A percentile compares a stretch with the other conserved stretches of the same genome.
These are phyloP conservation scores for Flaveria bidentis DNA, from an alignment of 129 eudicot genomes.

Conservation along the genomic window DNA sequence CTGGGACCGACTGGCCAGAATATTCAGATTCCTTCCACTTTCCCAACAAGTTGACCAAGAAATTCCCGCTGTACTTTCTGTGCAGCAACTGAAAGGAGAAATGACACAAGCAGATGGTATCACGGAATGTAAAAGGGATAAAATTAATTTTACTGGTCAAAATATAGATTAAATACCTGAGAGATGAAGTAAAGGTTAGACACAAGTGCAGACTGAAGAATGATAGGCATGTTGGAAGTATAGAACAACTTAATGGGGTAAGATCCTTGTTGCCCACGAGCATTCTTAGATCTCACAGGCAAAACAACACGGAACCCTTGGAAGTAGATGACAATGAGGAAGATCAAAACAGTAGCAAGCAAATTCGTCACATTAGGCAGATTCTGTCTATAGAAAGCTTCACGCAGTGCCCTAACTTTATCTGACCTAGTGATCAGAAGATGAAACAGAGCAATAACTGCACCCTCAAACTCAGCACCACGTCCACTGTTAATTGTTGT, in stretches of 20 bases:
- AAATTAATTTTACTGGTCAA: background rate
- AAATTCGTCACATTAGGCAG: slow-evolving; percentile 90
- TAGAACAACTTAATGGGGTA: slow-evolving; percentile 86
- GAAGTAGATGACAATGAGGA: slow-evolving; percentile 57
- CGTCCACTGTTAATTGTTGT: slow-evolving; percentile 56
- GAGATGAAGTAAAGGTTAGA: slow-evolving; percentile 85
- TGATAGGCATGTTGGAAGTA: slow-evolving; percentile 92
- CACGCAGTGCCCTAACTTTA: slow-evolving; percentile 68
- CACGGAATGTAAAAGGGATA: background rate
- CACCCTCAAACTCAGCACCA: slow-evolving; percentile 81
- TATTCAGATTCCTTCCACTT: slow-evolving; percentile 88
- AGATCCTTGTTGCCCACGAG: slow-evolving; percentile 89
- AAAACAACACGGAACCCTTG: slow-evolving; percentile 83
- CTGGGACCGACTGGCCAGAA: slow-evolving; percentile 63
- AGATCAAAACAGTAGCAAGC: slow-evolving; percentile 74
- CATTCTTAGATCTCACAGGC: slow-evolving; percentile 92
- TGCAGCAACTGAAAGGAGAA: slow-evolving; percentile 53
- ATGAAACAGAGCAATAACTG: slow-evolving; percentile 83
- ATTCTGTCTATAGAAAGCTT: slow-evolving; percentile 89
- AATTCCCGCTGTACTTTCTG: slow-evolving; percentile 70
- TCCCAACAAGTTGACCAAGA: slow-evolving; percentile 73
- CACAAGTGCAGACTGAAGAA: slow-evolving; percentile 89
- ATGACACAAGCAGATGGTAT: background rate
- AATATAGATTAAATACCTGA: slow-evolving; percentile 49
- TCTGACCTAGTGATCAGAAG: slow-evolving; percentile 65